Conservation (phyloP, 768 basidiomycete species). For the Lepiota subincarnata region DNA sequence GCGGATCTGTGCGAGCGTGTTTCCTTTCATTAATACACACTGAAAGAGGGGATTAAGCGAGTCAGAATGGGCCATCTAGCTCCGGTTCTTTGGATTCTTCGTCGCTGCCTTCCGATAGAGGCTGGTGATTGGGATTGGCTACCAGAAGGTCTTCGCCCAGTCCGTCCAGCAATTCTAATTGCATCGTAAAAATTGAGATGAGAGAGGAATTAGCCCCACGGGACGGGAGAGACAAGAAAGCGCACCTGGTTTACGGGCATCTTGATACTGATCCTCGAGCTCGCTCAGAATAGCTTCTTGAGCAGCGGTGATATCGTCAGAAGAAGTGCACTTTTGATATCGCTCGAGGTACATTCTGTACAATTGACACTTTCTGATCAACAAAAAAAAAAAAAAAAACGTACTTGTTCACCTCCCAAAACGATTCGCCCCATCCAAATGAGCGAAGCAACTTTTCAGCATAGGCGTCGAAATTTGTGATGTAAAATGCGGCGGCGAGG, state of each 20-base stretch:
- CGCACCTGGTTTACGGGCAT: conserved; percentile 52
- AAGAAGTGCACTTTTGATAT: conserved; percentile 68
- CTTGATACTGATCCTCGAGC: conserved; percentile 56
- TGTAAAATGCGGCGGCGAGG: conserved; percentile 91
- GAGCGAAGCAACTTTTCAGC: conserved; percentile 73
- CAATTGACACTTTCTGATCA: background rate
- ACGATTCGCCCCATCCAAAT: conserved; percentile 91
- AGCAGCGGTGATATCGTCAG: conserved; percentile 51
- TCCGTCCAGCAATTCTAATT: conserved; percentile 14
- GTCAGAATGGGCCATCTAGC: too few relatives aligned
- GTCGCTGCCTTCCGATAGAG: background rate
- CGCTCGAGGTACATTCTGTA: conserved; percentile 61
- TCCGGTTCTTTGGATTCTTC: too few relatives aligned
- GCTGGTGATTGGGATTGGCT: conserved; percentile 62
- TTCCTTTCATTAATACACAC: too few relatives aligned
- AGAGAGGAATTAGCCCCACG: too few relatives aligned
- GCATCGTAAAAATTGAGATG: background rate
- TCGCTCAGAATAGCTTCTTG: conserved; percentile 72
- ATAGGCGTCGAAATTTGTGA: conserved; percentile 80
- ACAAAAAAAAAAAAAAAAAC: too few relatives aligned
- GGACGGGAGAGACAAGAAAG: background rate
- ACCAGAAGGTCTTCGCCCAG: conserved; percentile 60
- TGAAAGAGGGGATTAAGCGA: too few relatives aligned
- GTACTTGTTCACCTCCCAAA: conserved; percentile 81
- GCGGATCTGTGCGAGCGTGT: too few relatives aligned